Percentiles rank a stretch among this genome's conserved stretches.
These are phyloP conservation scores for Gelatoporia subvermispora DNA, from an alignment of 768 basidiomycete species.

Conservation along the genomic window DNA sequence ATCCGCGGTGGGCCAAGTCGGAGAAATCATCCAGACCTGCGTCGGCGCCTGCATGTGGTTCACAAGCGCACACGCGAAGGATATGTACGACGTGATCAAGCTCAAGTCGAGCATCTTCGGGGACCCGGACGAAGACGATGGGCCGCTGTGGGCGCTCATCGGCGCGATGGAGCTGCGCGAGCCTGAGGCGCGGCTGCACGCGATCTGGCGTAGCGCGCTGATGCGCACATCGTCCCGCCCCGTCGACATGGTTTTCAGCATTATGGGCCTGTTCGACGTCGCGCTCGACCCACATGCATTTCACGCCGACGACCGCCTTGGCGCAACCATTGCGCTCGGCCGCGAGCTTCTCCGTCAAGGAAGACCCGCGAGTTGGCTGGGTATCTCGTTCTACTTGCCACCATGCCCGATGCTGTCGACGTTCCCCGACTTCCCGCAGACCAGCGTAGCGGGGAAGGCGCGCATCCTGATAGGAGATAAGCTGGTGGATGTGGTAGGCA, in stretches of 20 bases:
- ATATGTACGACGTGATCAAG: no score
- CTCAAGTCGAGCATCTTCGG: no score
- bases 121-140: background rate
- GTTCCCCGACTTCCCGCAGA: slow-evolving; percentile 3
- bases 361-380: slow-evolving; percentile 1
- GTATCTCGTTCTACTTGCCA: background rate
- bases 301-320: slow-evolving; percentile 1
- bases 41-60: background rate
- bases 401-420: background rate
- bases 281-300: slow-evolving; percentile 3
- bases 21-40: no score
- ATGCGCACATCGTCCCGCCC: slow-evolving; percentile 10
- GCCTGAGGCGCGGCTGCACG: background rate
- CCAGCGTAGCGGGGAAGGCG: background rate
- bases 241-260: slow-evolving; percentile 11
- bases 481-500: slow-evolving; percentile 1
- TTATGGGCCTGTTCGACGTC: slow-evolving; percentile 11
- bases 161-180: background rate
- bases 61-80: background rate
- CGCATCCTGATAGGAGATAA: background rate
- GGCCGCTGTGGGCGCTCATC: background rate
- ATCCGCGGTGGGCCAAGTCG: background rate
- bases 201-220: slow-evolving; percentile 7
- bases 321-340: slow-evolving; percentile 8
- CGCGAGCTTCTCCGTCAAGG: slow-evolving; percentile 2